Evolutionary conservation across 805 yeast genomes (phyloP).

Genomic region (Starmera quercuum): DNA sequence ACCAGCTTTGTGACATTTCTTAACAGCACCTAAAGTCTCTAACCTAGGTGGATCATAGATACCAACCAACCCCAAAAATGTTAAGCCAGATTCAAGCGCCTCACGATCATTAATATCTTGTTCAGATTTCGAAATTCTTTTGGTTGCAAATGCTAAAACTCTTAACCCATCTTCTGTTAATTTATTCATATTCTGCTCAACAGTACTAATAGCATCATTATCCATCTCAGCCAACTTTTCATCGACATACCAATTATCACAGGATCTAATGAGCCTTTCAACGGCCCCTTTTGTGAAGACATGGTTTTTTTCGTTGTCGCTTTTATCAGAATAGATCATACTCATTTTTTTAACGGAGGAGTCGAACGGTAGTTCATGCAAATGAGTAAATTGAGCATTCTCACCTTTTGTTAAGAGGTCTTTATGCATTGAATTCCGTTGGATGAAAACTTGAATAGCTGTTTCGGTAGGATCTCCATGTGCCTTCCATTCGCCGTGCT

Average conservation of each 20-base stretch:
- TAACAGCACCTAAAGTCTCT: constrained; percentile 60
- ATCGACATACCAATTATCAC: constrained; percentile 41
- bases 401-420: constrained; percentile 32
- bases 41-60: constrained; percentile 75
- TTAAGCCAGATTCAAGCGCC: constrained; percentile 42
- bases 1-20: constrained; percentile 65
- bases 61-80: constrained; percentile 63
- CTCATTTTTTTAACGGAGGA: constrained; percentile 70
- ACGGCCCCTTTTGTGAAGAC: constrained; percentile 70
- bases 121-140: constrained; percentile 24
- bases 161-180: constrained; percentile 62
- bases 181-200: constrained; percentile 50
- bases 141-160: constrained; percentile 62
- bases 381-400: constrained; percentile 23
- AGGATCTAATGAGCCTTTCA: constrained; percentile 54
- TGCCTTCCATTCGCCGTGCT: constrained; percentile 53
- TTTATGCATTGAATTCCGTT: constrained; percentile 48
- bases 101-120: constrained; percentile 31
- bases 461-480: constrained; percentile 89
- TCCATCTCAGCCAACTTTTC: constrained; percentile 28
- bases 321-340: constrained; percentile 38
- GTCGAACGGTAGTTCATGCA: constrained; percentile 69
- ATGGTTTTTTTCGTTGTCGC: constrained; percentile 19
- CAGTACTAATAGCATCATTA: constrained; percentile 28
- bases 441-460: constrained; percentile 73